A percentile compares a stretch with the other conserved stretches of the same genome.
Conservation (phyloP, 1,139 yeast genomes). For the Pneumocystis carinii region DNA sequence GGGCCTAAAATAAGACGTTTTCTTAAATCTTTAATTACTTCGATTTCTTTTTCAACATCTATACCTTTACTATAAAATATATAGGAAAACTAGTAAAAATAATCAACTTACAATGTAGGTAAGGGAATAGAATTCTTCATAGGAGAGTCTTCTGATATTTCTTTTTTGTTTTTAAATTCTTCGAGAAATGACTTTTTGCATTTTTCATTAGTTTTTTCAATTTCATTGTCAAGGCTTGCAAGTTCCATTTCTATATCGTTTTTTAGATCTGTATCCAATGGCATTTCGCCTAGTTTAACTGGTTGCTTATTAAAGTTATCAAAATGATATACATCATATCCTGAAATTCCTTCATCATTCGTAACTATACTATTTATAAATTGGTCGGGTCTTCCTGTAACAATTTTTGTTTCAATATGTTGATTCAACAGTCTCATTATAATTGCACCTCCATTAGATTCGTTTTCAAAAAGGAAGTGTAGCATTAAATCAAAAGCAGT, state of each 20-base stretch:
- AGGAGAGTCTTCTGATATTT: conserved; percentile 46
- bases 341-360: conserved; percentile 46
- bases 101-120: conserved; percentile 34
- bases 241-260: conserved; percentile 71
- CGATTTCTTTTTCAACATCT: conserved; percentile 65
- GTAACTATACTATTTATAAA: conserved; percentile 24
- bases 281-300: conserved; percentile 68
- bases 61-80: conserved; percentile 39
- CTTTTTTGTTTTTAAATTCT: conserved; percentile 31
- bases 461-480: conserved; percentile 81
- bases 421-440: conserved; percentile 76
- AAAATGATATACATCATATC: conserved; percentile 37
- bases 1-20: conserved; percentile 50
- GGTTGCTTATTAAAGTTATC: conserved; percentile 52
- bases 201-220: conserved; percentile 18
- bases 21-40: conserved; percentile 68
- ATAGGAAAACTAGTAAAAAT: neutral
- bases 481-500: conserved; percentile 73
- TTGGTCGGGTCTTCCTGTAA: conserved; percentile 25
- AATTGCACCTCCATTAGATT: conserved; percentile 80
- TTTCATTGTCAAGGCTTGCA: conserved; percentile 15
- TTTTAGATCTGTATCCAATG: conserved; percentile 69
- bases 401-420: conserved; percentile 54
- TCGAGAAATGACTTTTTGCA: conserved; percentile 28
- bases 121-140: conserved; percentile 60